phyloP scores from a whole-genome alignment of 2,329 filamentous ascomycete genomes.

The Aspergillus awamori region DNA sequence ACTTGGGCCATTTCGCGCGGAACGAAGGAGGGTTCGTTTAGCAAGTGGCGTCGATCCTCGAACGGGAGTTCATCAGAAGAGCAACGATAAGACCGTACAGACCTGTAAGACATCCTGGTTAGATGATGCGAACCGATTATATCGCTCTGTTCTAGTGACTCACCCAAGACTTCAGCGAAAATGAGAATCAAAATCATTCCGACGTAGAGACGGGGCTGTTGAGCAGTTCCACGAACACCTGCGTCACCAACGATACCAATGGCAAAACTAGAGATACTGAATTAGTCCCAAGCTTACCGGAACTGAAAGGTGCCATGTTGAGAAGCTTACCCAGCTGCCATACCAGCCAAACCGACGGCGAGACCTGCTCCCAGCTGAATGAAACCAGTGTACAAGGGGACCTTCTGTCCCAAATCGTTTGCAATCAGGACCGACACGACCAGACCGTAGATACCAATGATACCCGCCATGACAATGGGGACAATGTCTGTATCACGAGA shows the following conservation, averaged over 20 bases:
- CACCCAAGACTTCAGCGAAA: constrained; percentile 98
- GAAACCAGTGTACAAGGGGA: constrained; percentile 78
- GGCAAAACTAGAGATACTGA: constrained; percentile 62
- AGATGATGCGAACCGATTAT: neutral
- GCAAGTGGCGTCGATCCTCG: constrained; percentile 64
- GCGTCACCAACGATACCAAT: constrained; percentile 76
- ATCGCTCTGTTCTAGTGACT: constrained; percentile 38
- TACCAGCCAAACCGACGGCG: constrained; percentile 77
- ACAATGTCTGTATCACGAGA: constrained; percentile 76
- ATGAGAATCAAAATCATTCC: constrained; percentile 99
- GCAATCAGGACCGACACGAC: constrained; percentile 87
- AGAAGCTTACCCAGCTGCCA: constrained; percentile 66
- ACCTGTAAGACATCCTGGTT: constrained; percentile 58
- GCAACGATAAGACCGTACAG: constrained; percentile 99
- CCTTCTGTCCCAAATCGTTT: constrained; percentile 71
- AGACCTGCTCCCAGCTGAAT: constrained; percentile 85
- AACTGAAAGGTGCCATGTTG: neutral
- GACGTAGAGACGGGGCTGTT: constrained; percentile 72
- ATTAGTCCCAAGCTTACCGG: constrained; percentile 17
- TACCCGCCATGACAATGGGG: constrained; percentile 99
- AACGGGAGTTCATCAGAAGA: constrained; percentile 99
- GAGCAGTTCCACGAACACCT: constrained; percentile 56
- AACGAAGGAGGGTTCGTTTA: constrained; percentile 41
- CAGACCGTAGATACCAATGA: constrained; percentile 97
- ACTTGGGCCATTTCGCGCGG: constrained; percentile 15